These are phyloP conservation scores for Xerocomus nothofagi DNA, from an alignment of 1,284 basidiomycete genomes.

Conservation along the genomic window DNA sequence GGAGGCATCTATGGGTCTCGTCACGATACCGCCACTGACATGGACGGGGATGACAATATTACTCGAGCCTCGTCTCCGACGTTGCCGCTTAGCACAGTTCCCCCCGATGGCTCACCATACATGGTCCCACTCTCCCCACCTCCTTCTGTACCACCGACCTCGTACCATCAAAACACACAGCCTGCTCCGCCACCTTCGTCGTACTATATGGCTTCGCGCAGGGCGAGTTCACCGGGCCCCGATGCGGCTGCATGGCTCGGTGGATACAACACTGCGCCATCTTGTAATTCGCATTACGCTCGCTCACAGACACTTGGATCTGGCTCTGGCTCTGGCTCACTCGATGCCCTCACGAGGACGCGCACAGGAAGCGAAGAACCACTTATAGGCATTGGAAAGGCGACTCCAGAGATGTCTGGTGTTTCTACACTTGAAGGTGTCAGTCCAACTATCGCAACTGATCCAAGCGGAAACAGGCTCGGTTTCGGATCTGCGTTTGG, in stretches of 20 bases:
- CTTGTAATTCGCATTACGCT: constrained; percentile 29
- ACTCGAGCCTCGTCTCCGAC: constrained; percentile 28
- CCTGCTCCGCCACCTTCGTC: constrained; percentile 32
- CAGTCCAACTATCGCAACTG: constrained; percentile 5
- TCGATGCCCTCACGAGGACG: constrained; percentile 29
- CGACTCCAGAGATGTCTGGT: constrained; percentile 11
- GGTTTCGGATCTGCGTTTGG: constrained; percentile 33
- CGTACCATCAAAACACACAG: constrained; percentile 11
- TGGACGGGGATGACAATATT: constrained; percentile 10
- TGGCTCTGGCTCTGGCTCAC: constrained; percentile 27
- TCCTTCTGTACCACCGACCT: constrained; percentile 10
- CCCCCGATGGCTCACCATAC: constrained; percentile 18
- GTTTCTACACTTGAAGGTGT: constrained; percentile 10
- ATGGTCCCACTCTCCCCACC: constrained; percentile 28
- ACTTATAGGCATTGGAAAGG: constrained; percentile 24
- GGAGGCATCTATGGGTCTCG: constrained; percentile 32
- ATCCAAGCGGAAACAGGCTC: constrained; percentile 7
- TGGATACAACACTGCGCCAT: constrained; percentile 28
- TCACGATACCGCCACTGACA: constrained; percentile 8
- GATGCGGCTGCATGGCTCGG: constrained; percentile 28
- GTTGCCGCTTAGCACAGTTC: constrained; percentile 18
- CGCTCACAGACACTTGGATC: constrained; percentile 32
- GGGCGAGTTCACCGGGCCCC: constrained; percentile 31
- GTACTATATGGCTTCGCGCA: constrained; percentile 17
- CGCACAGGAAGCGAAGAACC: constrained; percentile 34